Conservation (phyloP, 805 yeast species). For the Candida taoyuanica region DNA sequence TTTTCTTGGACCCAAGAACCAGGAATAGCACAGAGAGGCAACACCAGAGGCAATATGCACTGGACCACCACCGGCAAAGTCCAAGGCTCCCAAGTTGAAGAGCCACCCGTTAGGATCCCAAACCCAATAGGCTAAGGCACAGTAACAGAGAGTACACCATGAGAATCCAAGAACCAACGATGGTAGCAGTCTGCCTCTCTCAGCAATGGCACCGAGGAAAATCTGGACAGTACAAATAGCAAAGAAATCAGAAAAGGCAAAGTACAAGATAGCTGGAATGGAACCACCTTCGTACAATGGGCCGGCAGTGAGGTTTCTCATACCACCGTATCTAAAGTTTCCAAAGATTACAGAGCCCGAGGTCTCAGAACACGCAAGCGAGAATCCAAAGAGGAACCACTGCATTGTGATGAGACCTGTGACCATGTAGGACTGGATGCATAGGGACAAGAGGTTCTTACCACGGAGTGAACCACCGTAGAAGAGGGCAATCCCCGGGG, state of each 20-base stretch:
- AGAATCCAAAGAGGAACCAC: conserved; percentile 97
- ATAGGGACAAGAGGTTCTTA: conserved; percentile 76
- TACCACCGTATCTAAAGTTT: conserved; percentile 73
- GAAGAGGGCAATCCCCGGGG: conserved; percentile 89
- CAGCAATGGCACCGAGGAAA: conserved; percentile 87
- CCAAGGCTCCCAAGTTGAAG: conserved; percentile 82
- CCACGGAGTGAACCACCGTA: conserved; percentile 64
- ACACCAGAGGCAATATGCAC: conserved; percentile 92
- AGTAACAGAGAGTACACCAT: conserved; percentile 88
- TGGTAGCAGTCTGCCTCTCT: conserved; percentile 86
- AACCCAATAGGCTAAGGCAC: conserved; percentile 92
- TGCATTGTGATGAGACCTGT: conserved; percentile 72
- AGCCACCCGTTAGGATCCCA: conserved; percentile 97
- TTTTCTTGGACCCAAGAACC: conserved; percentile 75
- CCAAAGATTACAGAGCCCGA: conserved; percentile 75
- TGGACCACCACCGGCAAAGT: conserved; percentile 99
- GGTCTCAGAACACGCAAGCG: conserved; percentile 73
- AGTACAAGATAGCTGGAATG: conserved; percentile 46
- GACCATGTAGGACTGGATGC: conserved; percentile 70
- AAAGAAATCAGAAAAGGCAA: conserved; percentile 87
- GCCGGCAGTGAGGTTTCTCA: conserved; percentile 56
- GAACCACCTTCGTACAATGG: conserved; percentile 70
- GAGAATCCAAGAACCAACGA: conserved; percentile 70
- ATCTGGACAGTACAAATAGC: conserved; percentile 86
- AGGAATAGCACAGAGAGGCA: conserved; percentile 79